Evolutionary conservation across 345 rosid species (phyloP).

Genomic region (Eutrema yunnanense): DNA sequence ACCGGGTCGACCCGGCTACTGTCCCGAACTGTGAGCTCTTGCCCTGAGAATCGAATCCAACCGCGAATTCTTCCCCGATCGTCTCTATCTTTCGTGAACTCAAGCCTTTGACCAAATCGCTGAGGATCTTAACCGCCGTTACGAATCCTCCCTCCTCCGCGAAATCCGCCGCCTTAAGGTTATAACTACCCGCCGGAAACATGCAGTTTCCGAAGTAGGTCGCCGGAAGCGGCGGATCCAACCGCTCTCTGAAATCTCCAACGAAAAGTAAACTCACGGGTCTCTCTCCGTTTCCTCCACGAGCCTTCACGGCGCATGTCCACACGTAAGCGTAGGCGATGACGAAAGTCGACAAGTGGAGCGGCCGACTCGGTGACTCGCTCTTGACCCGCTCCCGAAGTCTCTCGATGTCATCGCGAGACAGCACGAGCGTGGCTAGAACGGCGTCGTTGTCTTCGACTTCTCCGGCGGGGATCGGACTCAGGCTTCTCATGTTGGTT

Average conservation of each 20-base stretch:
- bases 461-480: neutral
- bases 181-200: neutral
- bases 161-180: neutral
- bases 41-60: neutral
- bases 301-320: slow-evolving; percentile 25
- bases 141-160: slow-evolving; percentile 17
- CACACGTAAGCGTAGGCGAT: slow-evolving; percentile 25
- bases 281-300: neutral
- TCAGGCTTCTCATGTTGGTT: slow-evolving; percentile 12
- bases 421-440: slow-evolving; percentile 29
- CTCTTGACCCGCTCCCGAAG: slow-evolving; percentile 22
- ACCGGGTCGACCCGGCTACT: slow-evolving; percentile 23
- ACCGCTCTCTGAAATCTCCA: slow-evolving; percentile 2
- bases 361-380: neutral
- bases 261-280: neutral
- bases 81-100: slow-evolving; percentile 1
- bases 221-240: neutral
- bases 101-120: slow-evolving; percentile 1
- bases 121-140: neutral
- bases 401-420: slow-evolving; percentile 12
- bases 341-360: slow-evolving; percentile 33
- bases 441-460: neutral
- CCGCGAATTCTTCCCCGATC: neutral
- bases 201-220: slow-evolving; percentile 27
- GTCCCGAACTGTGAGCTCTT: neutral